phyloP scores from a whole-genome alignment of 495 filamentous ascomycete species.

The Penicillium argentinense region DNA sequence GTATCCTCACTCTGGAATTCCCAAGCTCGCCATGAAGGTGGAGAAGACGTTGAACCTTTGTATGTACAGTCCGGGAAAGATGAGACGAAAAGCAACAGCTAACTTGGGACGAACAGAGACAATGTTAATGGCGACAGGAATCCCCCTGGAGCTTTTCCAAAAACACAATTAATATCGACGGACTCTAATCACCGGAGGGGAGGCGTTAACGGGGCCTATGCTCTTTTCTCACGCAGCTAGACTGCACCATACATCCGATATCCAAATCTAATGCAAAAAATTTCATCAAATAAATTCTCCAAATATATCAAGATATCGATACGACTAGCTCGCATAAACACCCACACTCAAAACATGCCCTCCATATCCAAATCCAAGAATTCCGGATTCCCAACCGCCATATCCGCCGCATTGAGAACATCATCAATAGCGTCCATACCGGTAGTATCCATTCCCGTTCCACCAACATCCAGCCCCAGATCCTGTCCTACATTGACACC shows the following conservation, averaged over 20 bases:
- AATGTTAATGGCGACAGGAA: too few species aligned
- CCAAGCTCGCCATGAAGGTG: slow-evolving; percentile 10
- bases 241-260: neutral
- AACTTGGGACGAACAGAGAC: neutral
- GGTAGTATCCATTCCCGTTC: slow-evolving; percentile 31
- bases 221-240: neutral
- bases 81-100: neutral
- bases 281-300: too few species aligned
- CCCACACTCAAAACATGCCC: slow-evolving; percentile 47
- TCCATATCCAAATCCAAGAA: slow-evolving; percentile 53
- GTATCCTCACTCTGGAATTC: slow-evolving; percentile 17
- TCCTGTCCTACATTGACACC: slow-evolving; percentile 24
- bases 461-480: slow-evolving; percentile 28
- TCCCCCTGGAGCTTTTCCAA: too few species aligned
- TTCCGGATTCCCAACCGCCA: slow-evolving; percentile 49
- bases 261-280: neutral
- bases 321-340: too few species aligned
- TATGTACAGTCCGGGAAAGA: slow-evolving; percentile 1
- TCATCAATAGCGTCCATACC: slow-evolving; percentile 48
- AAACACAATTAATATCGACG: too few species aligned
- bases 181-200: too few species aligned
- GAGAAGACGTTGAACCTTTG: slow-evolving; percentile 13
- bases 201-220: too few species aligned
- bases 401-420: slow-evolving; percentile 48
- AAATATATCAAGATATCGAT: too few species aligned